phyloP scores from a whole-genome alignment of 140 eudicot species.

The Oenanthe javanica region DNA sequence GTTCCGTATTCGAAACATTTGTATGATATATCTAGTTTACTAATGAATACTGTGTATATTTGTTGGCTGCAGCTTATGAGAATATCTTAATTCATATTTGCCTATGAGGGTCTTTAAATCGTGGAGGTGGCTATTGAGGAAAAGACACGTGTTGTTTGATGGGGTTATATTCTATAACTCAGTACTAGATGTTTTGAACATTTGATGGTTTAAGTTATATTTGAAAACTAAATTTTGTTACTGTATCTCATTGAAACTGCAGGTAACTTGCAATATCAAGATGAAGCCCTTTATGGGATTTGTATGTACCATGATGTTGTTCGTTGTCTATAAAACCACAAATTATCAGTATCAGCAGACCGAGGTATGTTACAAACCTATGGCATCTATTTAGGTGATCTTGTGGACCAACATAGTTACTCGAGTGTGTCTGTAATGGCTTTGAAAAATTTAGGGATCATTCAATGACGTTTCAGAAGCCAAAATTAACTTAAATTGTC shows the following conservation, averaged over 20 bases:
- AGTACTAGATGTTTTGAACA: background rate
- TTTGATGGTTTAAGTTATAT: background rate
- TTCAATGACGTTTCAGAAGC: background rate
- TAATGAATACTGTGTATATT: background rate
- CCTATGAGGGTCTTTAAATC: slow-evolving; percentile 65
- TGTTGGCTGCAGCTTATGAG: slow-evolving; percentile 62
- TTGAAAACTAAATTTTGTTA: slow-evolving; percentile 7
- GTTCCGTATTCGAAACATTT: background rate
- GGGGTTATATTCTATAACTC: slow-evolving; percentile 39
- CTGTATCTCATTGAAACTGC: slow-evolving; percentile 16
- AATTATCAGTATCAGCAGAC: slow-evolving; percentile 80
- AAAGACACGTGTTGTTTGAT: slow-evolving; percentile 41
- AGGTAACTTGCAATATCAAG: slow-evolving; percentile 52
- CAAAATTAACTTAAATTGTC: background rate
- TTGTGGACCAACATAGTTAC: background rate
- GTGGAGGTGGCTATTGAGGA: slow-evolving; percentile 67
- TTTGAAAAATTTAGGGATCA: background rate
- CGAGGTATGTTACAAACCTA: slow-evolving; percentile 46
- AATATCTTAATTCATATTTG: slow-evolving; percentile 19
- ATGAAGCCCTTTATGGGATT: slow-evolving; percentile 82
- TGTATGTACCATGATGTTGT: slow-evolving; percentile 72
- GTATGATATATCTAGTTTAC: background rate
- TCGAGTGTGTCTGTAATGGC: background rate
- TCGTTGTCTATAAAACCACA: slow-evolving; percentile 89
- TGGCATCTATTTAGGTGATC: background rate